A percentile compares a stretch with the other conserved stretches of the same genome.
These are phyloP conservation scores for Rickenella mellea DNA, from an alignment of 768 basidiomycete genomes.

Conservation along the genomic window DNA sequence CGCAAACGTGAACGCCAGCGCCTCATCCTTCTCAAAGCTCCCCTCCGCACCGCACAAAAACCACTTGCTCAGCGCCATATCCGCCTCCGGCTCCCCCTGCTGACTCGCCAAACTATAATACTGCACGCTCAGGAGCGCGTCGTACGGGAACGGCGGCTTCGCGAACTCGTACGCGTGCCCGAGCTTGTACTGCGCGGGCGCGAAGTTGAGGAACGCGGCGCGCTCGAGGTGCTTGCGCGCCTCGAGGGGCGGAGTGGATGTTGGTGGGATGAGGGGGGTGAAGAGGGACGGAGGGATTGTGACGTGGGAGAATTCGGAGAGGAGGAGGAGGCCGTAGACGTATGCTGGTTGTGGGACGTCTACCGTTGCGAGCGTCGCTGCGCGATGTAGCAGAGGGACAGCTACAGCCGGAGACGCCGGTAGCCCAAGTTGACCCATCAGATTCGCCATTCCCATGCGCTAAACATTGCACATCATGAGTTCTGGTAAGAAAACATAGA, in stretches of 20 bases:
- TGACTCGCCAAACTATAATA: constrained; percentile 81
- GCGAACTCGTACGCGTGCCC: constrained; percentile 93
- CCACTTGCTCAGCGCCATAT: constrained; percentile 97
- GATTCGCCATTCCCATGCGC: constrained; percentile 89
- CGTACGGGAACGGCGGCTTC: constrained; percentile 73
- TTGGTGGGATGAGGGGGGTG: constrained; percentile 42
- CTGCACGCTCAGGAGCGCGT: constrained; percentile 82
- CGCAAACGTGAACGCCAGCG: constrained; percentile 80
- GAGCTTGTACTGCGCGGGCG: constrained; percentile 86
- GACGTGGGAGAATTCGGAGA: constrained; percentile 71
- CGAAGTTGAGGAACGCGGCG: constrained; percentile 77
- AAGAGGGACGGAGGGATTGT: constrained; percentile 43
- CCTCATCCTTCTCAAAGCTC: constrained; percentile 80
- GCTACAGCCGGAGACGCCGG: constrained; percentile 44
- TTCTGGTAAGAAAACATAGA: background rate
- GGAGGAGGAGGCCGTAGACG: constrained; percentile 78
- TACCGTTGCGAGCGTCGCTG: constrained; percentile 64
- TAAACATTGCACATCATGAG: constrained; percentile 19
- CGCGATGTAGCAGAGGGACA: constrained; percentile 63
- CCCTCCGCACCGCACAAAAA: constrained; percentile 81
- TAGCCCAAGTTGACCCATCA: constrained; percentile 79
- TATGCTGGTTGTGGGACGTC: constrained; percentile 85
- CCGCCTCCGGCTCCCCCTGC: constrained; percentile 83
- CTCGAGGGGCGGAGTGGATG: constrained; percentile 41
- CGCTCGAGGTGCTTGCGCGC: constrained; percentile 73